phyloP scores from a whole-genome alignment of 176 grass and related monocot genomes.

The Elymus sibiricus region DNA sequence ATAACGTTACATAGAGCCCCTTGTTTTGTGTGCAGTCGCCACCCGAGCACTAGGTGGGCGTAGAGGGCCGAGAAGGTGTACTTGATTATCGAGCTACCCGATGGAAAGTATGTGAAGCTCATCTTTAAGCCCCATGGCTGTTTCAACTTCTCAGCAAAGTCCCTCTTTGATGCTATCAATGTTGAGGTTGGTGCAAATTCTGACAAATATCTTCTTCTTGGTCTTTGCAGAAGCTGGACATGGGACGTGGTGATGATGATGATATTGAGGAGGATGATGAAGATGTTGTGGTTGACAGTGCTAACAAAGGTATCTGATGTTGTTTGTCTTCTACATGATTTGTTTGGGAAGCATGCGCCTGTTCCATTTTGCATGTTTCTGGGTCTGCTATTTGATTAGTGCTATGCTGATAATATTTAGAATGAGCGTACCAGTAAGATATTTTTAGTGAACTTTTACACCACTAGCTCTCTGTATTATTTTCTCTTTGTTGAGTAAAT shows the following conservation, averaged over 20 bases:
- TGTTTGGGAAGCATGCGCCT: too few relatives aligned
- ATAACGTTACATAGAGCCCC: too few relatives aligned
- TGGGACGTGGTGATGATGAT: slow-evolving; percentile 67
- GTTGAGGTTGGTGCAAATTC: slow-evolving; percentile 51
- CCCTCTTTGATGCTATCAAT: slow-evolving; percentile 79
- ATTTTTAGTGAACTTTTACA: too few relatives aligned
- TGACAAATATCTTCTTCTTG: background rate
- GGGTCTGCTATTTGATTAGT: background rate
- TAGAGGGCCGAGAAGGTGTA: slow-evolving; percentile 74
- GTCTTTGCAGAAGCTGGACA: slow-evolving; percentile 67
- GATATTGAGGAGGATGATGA: slow-evolving; percentile 62
- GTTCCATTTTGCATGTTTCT: too few relatives aligned
- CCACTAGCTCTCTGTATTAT: too few relatives aligned
- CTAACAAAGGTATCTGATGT: slow-evolving; percentile 35
- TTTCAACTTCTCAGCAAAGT: slow-evolving; percentile 68
- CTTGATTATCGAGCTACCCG: slow-evolving; percentile 75
- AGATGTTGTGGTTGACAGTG: slow-evolving; percentile 40
- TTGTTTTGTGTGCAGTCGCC: too few relatives aligned
- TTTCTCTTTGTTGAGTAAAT: too few relatives aligned
- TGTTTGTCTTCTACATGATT: background rate
- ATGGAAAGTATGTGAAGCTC: slow-evolving; percentile 91
- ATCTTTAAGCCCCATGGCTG: slow-evolving; percentile 71
- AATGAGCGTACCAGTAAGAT: background rate
- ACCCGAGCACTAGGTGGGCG: slow-evolving; percentile 93
- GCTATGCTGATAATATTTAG: background rate